Evolutionary conservation across 2,329 filamentous ascomycete genomes (phyloP), one percentile per base, ranked within the genome.

Genomic region (Aspergillus phoenicis): DNA sequence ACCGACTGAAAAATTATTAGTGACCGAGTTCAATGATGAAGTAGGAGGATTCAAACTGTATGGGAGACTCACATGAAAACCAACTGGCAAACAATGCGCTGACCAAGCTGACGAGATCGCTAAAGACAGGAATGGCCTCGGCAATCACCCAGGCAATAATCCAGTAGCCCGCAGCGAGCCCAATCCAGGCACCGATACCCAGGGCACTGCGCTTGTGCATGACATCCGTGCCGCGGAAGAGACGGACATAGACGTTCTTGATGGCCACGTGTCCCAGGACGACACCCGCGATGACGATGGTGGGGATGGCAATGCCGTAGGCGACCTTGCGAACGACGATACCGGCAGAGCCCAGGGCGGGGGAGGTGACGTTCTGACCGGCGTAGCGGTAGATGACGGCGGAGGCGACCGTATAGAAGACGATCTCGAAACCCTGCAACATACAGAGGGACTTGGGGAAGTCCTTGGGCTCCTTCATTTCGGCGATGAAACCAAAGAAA

Each of bases 221-320:
- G 70, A 83, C 81, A 64, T 83, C 81, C 6, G 84, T 86, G 63
- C 84, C 82, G 22, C 81, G 79, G 78, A 89, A 90, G 4, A 88
- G 70, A 17, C 88, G 83, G 3, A 85, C 78, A 68, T 89, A 91
- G 59, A 90, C 80, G 66, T 89, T 88, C 71, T 89, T 89, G 33
- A 82, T 81, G 3, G 85, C 86, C 1, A 91, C 85, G 61, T 88
- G 85, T 5, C 84, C 87, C 69, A 89, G 88, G 60, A 91, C 87
- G 8, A 90, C 87, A 55, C 88, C 89, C 0, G 88, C 87, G 53
- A 90, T 84, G 41, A 91, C 79, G 62, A 91, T 91, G 2, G 89
- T 90, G 6, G 88, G 88, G 3, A 88, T 82, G 2, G 88, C 89
- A 58, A 91, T 79, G 22, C 86, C 88, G 75, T 86, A 91, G 5